A percentile compares a stretch with the other conserved stretches of the same genome.
Conservation (phyloP, 1,284 basidiomycete genomes). For the Marasmius fiardii region DNA sequence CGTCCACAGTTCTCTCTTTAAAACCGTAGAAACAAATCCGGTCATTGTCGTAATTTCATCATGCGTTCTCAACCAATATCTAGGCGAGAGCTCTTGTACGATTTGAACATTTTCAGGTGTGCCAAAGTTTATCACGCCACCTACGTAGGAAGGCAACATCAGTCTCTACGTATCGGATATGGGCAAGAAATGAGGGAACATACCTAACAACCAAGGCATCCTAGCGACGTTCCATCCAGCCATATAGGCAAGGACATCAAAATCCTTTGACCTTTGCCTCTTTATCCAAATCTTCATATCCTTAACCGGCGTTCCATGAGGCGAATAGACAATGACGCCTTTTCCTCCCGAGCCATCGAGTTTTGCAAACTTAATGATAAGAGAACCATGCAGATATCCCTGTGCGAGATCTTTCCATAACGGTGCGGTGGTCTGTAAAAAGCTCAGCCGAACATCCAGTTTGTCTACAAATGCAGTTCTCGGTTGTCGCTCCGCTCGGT, state of each 20-base stretch:
- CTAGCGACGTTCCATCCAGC: background rate
- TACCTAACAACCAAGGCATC: background rate
- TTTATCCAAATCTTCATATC: background rate
- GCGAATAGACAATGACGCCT: background rate
- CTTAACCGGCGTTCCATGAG: background rate
- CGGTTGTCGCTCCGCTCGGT: background rate
- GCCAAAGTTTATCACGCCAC: background rate
- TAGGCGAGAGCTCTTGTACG: background rate
- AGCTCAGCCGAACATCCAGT: background rate
- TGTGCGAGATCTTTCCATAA: background rate
- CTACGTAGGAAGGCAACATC: background rate
- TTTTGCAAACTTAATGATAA: background rate
- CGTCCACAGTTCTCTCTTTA: background rate
- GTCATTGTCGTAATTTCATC: background rate
- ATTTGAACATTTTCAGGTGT: background rate
- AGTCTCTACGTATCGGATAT: background rate
- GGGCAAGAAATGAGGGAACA: background rate
- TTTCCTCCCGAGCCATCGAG: background rate
- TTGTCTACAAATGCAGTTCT: background rate
- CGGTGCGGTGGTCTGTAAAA: background rate
- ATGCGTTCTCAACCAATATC: slow-evolving; percentile 1
- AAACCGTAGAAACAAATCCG: background rate
- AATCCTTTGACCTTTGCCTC: background rate
- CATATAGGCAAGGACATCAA: background rate
- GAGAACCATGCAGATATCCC: background rate